Evolutionary conservation across 2,329 filamentous ascomycete species (phyloP).

Genomic region (Trichoderma asperellum): DNA sequence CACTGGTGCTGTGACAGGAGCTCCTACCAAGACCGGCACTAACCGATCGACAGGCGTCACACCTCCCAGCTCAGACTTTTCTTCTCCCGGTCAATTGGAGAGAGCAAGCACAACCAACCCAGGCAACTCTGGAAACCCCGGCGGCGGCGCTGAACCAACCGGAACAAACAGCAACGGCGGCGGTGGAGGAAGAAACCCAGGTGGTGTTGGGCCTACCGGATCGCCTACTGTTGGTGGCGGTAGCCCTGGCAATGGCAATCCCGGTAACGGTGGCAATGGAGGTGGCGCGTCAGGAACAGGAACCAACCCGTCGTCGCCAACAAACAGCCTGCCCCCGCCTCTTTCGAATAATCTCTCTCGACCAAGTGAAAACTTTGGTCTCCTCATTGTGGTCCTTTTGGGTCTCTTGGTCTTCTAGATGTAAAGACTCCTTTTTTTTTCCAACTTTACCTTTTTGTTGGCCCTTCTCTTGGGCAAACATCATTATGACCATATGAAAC

Average conservation of each 20-base stretch:
- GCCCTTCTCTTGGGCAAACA: neutral
- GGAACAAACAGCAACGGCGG: neutral
- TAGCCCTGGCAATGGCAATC: too few relatives aligned
- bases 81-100: conserved; percentile 10
- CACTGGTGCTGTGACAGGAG: neutral
- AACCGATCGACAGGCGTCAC: conserved; percentile 4
- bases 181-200: neutral
- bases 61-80: neutral
- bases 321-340: neutral
- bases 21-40: conserved; percentile 6
- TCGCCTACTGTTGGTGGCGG: neutral
- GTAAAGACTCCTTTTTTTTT: neutral
- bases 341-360: conserved; percentile 9
- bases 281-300: conserved; percentile 13
- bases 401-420: conserved; percentile 9
- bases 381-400: conserved; percentile 3
- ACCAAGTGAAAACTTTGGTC: conserved; percentile 12
- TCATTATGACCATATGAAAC: neutral
- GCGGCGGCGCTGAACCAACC: conserved; percentile 14
- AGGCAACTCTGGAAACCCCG: neutral
- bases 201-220: conserved; percentile 6
- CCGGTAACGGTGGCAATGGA: neutral
- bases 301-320: neutral
- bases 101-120: conserved; percentile 9
- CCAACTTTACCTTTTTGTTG: neutral